A percentile compares a stretch with the other conserved stretches of the same genome.
phyloP scores from a whole-genome alignment of 768 basidiomycete species.

The Boletus subparvulus region DNA sequence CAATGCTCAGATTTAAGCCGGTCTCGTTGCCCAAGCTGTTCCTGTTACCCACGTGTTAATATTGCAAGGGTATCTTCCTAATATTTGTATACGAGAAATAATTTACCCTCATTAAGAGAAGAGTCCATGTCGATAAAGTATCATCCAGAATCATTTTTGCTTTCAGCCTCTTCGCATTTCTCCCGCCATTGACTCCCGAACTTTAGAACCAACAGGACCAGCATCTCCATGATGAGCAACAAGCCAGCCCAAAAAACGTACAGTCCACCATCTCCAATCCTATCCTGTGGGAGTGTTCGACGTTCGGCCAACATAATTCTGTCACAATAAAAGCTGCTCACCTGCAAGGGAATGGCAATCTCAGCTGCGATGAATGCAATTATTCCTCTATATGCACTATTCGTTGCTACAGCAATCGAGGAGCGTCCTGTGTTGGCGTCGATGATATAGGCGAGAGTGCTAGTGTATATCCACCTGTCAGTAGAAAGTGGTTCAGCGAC shows the following conservation, averaged over 20 bases:
- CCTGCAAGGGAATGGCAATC: slow-evolving; percentile 74
- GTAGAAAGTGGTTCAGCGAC: background rate
- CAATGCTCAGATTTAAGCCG: slow-evolving; percentile 45
- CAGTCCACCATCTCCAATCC: slow-evolving; percentile 31
- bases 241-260: slow-evolving; percentile 49
- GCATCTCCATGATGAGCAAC: slow-evolving; percentile 48
- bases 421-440: slow-evolving; percentile 84
- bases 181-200: slow-evolving; percentile 63
- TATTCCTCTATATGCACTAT: slow-evolving; percentile 72
- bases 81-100: slow-evolving; percentile 1
- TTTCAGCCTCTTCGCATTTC: slow-evolving; percentile 46
- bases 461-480: slow-evolving; percentile 55
- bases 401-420: slow-evolving; percentile 71
- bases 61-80: background rate
- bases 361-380: slow-evolving; percentile 71
- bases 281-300: slow-evolving; percentile 10
- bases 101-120: background rate
- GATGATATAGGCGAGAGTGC: slow-evolving; percentile 80
- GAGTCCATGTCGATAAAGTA: background rate
- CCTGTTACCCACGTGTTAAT: background rate
- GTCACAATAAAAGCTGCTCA: background rate
- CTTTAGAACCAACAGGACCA: slow-evolving; percentile 57
- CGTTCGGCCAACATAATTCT: background rate
- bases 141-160: slow-evolving; percentile 4
- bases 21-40: background rate